Evolutionary conservation across 2,329 filamentous ascomycete genomes (phyloP).

Genomic region (Botrytis porri): DNA sequence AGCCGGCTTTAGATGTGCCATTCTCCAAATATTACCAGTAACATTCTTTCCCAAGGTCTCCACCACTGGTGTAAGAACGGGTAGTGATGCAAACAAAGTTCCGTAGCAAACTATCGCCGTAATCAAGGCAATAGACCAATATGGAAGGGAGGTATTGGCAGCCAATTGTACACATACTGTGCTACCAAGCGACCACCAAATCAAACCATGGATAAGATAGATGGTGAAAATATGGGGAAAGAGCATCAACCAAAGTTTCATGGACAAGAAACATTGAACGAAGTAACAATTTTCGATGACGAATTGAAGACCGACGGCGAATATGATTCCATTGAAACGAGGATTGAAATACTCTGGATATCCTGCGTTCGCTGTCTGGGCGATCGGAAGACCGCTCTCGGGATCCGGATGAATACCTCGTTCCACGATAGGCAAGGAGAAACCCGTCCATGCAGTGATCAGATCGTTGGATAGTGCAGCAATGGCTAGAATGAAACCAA

Average conservation of each 20-base stretch:
- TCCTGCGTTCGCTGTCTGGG: conserved; percentile 37
- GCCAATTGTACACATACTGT: conserved; percentile 27
- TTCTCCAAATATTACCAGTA: conserved; percentile 25
- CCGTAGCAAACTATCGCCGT: conserved; percentile 9
- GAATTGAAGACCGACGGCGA: conserved; percentile 39
- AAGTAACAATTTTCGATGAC: conserved; percentile 40
- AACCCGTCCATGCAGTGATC: conserved; percentile 21
- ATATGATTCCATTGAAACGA: conserved; percentile 44
- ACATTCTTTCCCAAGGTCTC: conserved; percentile 30
- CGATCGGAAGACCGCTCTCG: conserved; percentile 40
- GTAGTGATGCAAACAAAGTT: conserved; percentile 17
- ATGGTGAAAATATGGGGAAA: conserved; percentile 51
- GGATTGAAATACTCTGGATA: conserved; percentile 45
- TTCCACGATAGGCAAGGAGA: conserved; percentile 38
- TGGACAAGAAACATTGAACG: conserved; percentile 44
- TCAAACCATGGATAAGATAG: conserved; percentile 46
- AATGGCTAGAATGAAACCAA: conserved; percentile 35
- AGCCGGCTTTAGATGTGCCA: conserved; percentile 20
- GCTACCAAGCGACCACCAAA: conserved; percentile 38
- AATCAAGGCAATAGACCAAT: conserved; percentile 26
- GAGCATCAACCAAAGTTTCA: conserved; percentile 42
- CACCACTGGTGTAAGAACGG: conserved; percentile 31
- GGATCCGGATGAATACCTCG: conserved; percentile 45
- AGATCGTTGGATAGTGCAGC: conserved; percentile 22
- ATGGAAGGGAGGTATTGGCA: conserved; percentile 27